These are phyloP conservation scores for Pseudopediastrum boryanum DNA, from an alignment of 139 green algal genomes.

Conservation along the genomic window DNA sequence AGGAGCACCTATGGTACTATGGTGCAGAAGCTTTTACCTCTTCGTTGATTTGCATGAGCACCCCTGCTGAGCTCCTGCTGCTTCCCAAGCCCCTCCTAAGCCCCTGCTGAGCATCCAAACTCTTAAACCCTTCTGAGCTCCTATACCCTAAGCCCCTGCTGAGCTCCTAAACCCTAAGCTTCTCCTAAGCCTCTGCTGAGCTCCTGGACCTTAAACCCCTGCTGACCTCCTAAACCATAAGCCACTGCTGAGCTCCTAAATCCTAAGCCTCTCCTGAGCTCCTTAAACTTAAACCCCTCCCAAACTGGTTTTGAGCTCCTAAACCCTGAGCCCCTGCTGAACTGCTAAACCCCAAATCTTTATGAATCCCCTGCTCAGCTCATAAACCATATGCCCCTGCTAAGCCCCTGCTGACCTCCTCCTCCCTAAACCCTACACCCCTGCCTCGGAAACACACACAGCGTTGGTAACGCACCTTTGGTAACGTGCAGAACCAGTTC, in stretches of 20 bases:
- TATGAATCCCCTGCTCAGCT: neutral
- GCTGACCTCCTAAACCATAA: too few species aligned
- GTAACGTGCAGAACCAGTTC: slow-evolving; percentile 23
- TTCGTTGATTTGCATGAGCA: slow-evolving; percentile 42
- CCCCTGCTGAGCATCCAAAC: too few species aligned
- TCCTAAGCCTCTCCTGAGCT: too few species aligned
- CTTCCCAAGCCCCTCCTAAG: slow-evolving; percentile 32
- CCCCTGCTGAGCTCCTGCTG: slow-evolving; percentile 59
- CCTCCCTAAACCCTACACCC: neutral
- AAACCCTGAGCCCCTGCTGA: too few species aligned
- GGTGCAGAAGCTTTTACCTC: slow-evolving; percentile 25
- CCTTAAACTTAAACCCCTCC: too few species aligned
- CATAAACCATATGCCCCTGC: neutral
- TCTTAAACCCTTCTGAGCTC: too few species aligned
- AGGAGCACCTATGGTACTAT: slow-evolving; percentile 30
- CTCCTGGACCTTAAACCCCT: too few species aligned
- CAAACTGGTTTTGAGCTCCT: too few species aligned
- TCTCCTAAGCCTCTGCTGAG: too few species aligned
- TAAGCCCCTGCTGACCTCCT: neutral
- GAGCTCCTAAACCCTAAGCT: too few species aligned
- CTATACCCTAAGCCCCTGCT: too few species aligned
- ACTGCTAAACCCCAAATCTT: neutral
- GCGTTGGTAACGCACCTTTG: slow-evolving; percentile 19
- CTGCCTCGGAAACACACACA: neutral
- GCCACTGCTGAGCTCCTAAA: too few species aligned